These are phyloP conservation scores for Coccomyxa sp. DNA, from an alignment of 139 green algal species.

Conservation along the genomic window DNA sequence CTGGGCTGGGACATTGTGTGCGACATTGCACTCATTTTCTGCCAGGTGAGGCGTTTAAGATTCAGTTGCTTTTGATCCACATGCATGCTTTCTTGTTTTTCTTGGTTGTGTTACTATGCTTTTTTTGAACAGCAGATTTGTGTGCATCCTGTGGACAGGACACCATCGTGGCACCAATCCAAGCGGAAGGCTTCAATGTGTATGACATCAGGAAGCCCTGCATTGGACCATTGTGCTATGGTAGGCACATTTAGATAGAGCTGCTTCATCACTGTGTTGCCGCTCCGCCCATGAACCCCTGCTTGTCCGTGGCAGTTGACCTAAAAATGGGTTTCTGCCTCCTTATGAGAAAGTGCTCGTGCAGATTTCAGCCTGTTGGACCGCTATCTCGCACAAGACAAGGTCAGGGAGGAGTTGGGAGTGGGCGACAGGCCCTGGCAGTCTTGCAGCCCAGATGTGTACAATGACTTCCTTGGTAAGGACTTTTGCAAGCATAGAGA, in stretches of 20 bases:
- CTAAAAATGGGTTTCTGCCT: too few species aligned
- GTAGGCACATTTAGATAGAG: too few species aligned
- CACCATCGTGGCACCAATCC: conserved; percentile 34
- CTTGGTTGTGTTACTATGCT: neutral
- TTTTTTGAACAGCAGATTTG: neutral
- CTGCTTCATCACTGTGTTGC: too few species aligned
- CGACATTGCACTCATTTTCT: conserved; percentile 61
- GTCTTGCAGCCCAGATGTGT: conserved; percentile 61
- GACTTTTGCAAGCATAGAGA: conserved; percentile 7
- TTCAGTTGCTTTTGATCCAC: neutral
- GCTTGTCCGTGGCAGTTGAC: too few species aligned
- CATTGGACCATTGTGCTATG: conserved; percentile 76
- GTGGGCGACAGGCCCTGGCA: conserved; percentile 49
- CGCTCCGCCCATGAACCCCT: too few species aligned
- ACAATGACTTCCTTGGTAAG: conserved; percentile 57
- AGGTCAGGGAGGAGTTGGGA: conserved; percentile 54
- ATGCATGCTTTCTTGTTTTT: neutral
- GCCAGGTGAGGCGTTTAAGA: conserved; percentile 28
- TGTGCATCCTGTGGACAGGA: neutral
- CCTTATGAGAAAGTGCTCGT: too few species aligned
- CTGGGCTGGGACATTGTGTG: conserved; percentile 43
- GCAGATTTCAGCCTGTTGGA: conserved; percentile 29
- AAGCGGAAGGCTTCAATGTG: conserved; percentile 54
- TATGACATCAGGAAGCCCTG: conserved; percentile 84
- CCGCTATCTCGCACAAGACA: conserved; percentile 41